Percentiles rank a stretch among this genome's conserved stretches.
Conservation (phyloP, 2,329 filamentous ascomycete genomes). For the Magnaporthiopsis poae region DNA sequence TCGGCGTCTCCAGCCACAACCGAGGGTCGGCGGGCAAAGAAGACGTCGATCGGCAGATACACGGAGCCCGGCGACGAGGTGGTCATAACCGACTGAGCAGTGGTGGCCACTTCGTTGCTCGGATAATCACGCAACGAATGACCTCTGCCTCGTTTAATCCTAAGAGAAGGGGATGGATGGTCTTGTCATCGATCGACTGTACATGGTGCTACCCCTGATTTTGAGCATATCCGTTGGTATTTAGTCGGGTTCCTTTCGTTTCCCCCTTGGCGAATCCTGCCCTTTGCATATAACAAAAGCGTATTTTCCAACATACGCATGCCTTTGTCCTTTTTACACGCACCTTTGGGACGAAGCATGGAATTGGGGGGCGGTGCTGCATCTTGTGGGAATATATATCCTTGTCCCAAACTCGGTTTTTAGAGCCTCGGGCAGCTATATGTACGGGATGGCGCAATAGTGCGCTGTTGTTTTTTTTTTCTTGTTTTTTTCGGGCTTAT, state of each 20-base stretch:
- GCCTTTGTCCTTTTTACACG: neutral
- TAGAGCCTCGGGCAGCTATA: neutral
- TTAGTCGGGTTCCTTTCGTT: neutral
- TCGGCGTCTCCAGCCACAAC: constrained; percentile 15
- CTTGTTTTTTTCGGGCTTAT: neutral
- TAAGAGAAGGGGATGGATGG: neutral
- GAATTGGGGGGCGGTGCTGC: neutral
- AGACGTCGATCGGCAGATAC: constrained; percentile 24
- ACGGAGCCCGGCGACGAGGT: constrained; percentile 27
- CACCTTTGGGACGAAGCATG: neutral
- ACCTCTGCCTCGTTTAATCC: neutral
- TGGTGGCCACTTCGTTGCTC: neutral
- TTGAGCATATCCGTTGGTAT: neutral
- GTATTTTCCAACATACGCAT: neutral
- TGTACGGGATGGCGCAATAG: neutral
- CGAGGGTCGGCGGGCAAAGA: neutral
- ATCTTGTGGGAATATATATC: neutral
- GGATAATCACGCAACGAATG: neutral
- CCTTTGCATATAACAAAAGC: neutral
- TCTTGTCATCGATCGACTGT: neutral
- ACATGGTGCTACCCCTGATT: neutral
- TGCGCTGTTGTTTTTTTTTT: too few species aligned
- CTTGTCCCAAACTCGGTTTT: neutral
- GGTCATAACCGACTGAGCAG: constrained; percentile 16
- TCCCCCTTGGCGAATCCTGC: neutral